Conservation (phyloP, 176 grass and related monocot species). For the Paspalum notatum region DNA sequence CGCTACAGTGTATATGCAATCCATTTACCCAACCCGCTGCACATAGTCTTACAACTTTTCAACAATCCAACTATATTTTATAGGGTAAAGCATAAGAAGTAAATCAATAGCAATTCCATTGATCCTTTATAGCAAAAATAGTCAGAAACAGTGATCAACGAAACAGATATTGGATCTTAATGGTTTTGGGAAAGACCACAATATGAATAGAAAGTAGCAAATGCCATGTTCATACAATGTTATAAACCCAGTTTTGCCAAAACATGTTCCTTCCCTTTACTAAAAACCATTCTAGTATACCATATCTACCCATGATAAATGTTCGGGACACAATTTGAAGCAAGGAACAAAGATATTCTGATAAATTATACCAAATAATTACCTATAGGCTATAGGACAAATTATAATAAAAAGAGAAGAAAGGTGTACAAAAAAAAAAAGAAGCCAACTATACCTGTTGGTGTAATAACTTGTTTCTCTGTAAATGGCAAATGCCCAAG, state of each 20-base stretch:
- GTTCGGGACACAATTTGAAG: slow-evolving; percentile 5
- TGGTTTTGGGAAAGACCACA: neutral
- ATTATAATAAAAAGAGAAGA: slow-evolving; percentile 3
- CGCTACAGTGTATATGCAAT: too few species aligned
- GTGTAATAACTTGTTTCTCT: slow-evolving; percentile 89
- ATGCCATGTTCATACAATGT: neutral
- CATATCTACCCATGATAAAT: neutral
- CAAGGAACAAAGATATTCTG: slow-evolving; percentile 11
- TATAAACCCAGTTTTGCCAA: neutral
- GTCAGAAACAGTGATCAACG: neutral
- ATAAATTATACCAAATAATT: neutral
- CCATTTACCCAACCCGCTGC: too few species aligned
- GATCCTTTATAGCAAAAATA: slow-evolving; percentile 20
- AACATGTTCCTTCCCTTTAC: neutral
- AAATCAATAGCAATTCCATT: neutral
- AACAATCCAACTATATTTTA: slow-evolving; percentile 21
- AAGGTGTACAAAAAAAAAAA: neutral
- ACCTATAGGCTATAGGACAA: neutral
- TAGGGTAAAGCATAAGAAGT: neutral
- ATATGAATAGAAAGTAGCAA: slow-evolving; percentile 14
- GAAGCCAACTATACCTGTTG: slow-evolving; percentile 59
- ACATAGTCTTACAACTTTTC: neutral
- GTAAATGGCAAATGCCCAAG: slow-evolving; percentile 93
- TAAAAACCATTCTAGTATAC: neutral
- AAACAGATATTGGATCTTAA: slow-evolving; percentile 3